Evolutionary conservation across 495 filamentous ascomycete genomes (phyloP), one percentile per base, ranked within the genome.

Genomic region (Cetradonia linearis): DNA sequence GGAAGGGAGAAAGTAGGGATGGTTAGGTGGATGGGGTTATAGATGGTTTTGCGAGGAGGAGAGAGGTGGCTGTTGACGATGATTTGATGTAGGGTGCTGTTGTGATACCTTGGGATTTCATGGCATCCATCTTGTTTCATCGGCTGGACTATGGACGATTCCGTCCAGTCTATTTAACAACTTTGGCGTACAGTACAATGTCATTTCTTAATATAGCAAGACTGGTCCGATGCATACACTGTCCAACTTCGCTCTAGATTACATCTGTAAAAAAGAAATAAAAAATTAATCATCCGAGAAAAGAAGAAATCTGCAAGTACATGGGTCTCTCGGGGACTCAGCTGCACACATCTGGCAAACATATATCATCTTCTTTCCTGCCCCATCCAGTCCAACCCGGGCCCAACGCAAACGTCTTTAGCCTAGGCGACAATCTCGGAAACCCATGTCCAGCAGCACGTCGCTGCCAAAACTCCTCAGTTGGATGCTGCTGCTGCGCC

Each of bases 1-100:
- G 23, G 42, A 20, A 46, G 16, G 70, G 66, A 68, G 56, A 81
- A 78, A 10, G 78, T 77, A 33, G 77, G 69, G 67, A 71, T 72
- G 42, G 73, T 71, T 2, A 79, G 80, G 13, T 79, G 77, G 20
- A 34, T 9, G 9, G 34, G 20, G 10, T 28, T 13, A 20, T 3
- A 8, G 4, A 1, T 20, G 1, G 5, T 9, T 33, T n/a, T 3
- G 48, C 3, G 7, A 0, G 10, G 14, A 2, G 14, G 13, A 0
- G 18, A 8, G n/a, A n/a, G n/a, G 3, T 20, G 40, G 18, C 10
- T 10, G 18, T 16, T 42, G 20, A 9, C 3, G 37, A 14, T 2
- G 37, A 40, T 18, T 4, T 40, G 3, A 14, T 40, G 16, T 18
- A 1, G 37, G 18, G 16, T 10, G n/a, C 20, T 20, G 18, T 9